Base-by-base conservation (phyloP, 2,329 filamentous ascomycete genomes). In the Arthrobotrys iridis region DNA sequence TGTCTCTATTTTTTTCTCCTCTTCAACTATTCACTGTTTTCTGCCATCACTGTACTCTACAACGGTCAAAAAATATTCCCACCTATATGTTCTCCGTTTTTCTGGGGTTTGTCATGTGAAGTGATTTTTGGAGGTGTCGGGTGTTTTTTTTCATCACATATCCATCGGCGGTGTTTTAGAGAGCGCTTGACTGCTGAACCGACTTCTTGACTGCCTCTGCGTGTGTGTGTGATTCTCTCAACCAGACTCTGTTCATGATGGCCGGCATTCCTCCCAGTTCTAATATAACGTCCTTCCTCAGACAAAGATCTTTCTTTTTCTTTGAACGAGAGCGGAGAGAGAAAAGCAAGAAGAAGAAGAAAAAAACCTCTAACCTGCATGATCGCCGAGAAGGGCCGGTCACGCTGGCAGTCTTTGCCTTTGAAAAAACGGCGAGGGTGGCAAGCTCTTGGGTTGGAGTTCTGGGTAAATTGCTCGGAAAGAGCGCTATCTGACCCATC, bases 41-140 rank as follows among this genome's bases (percentile, higher is more conserved):
- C 76, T 50, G 55, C 45, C 20, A 37, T 46, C 45, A 74, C 55
- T 74, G 70, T 74, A 74, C 52, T 74, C 70, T 74, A 74, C 55
- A 40, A 74, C 33, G 52, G 30, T 67, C 33, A 60, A 67, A n/a
- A 55, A 67, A 62, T 67, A 74, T 67, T 59, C 55, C 55, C 37
- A 63, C 52, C 30, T 28, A 58, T 58, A 57, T 62, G 46, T 48
- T 28, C 45, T 52, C 30, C 33, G 26, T 45, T 64, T 13, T 45
- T 24, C 35, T 18, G 22, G 15, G 35, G 13, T 24, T 11, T 33
- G 40, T 40, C 18, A 28, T 35, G n/a, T 22, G 30, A 24, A 50
- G 30, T 35, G 26, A 35, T 52, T 60, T 52, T 57, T 55, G 43
- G 33, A 48, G n/a, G 62, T 30, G 13, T 30, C 28, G 28, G 43